Evolutionary conservation across 2,329 filamentous ascomycete genomes (phyloP).

Genomic region (Chrysosporium keratinophilum): DNA sequence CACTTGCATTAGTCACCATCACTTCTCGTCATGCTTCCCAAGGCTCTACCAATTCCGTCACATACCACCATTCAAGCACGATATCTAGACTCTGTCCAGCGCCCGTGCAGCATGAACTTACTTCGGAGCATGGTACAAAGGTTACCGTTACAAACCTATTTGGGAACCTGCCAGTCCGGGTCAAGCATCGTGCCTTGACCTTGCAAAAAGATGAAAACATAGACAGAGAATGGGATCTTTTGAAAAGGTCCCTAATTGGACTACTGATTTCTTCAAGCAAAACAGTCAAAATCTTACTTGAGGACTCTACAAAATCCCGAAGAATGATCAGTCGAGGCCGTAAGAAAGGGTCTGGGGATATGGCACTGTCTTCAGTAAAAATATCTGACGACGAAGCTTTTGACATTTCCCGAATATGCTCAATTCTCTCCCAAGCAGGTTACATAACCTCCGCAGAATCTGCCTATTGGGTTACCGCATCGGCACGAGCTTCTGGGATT

Average conservation of each 20-base stretch:
- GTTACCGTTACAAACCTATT: constrained; percentile 72
- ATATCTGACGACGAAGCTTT: constrained; percentile 12
- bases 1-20: constrained; percentile 65
- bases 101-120: constrained; percentile 47
- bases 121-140: constrained; percentile 59
- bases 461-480: constrained; percentile 58
- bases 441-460: constrained; percentile 47
- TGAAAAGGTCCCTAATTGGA: constrained; percentile 51
- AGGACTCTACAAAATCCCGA: constrained; percentile 40
- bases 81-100: constrained; percentile 56
- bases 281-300: constrained; percentile 48
- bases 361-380: background rate
- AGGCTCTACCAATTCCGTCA: constrained; percentile 50
- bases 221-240: constrained; percentile 54
- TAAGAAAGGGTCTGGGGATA: background rate
- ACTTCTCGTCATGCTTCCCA: constrained; percentile 53
- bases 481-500: constrained; percentile 53
- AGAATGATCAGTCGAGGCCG: constrained; percentile 26
- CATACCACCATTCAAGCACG: constrained; percentile 58
- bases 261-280: constrained; percentile 61
- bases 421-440: constrained; percentile 56
- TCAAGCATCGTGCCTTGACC: constrained; percentile 61
- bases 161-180: constrained; percentile 78
- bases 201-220: constrained; percentile 43
- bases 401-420: constrained; percentile 31